Conservation (phyloP, 495 filamentous ascomycete species). For the Podospora didyma region DNA sequence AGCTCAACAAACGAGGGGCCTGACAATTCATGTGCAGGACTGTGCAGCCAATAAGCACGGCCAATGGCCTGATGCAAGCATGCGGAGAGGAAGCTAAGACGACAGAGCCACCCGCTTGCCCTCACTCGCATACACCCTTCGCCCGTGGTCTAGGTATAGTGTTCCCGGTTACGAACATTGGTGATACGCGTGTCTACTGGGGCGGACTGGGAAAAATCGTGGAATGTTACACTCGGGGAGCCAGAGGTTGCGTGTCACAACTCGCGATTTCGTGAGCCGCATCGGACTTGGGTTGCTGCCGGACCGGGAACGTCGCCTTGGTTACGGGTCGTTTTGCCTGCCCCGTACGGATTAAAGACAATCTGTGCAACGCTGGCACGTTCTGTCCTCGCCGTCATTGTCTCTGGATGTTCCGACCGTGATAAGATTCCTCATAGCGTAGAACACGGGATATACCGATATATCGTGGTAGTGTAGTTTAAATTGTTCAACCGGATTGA, state of each 20-base stretch:
- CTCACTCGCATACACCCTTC: not conserved
- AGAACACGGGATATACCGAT: no score
- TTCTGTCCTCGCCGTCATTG: no score
- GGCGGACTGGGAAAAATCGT: not conserved
- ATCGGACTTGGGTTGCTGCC: constrained; percentile 7
- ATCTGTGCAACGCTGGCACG: no score
- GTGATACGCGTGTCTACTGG: not conserved
- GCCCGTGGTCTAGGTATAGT: not conserved
- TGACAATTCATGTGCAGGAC: no score
- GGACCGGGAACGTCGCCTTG: not conserved
- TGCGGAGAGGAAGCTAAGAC: not conserved
- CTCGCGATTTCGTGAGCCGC: constrained; percentile 13
- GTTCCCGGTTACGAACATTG: not conserved
- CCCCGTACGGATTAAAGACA: no score
- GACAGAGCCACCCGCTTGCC: no score
- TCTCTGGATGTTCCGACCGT: no score
- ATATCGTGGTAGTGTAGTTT: no score
- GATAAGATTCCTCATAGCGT: no score
- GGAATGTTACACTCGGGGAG: constrained; percentile 6
- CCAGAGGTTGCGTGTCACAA: constrained; percentile 9
- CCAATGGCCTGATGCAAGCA: not conserved
- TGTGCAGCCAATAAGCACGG: no score
- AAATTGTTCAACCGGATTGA: no score
- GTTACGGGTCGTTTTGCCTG: not conserved
- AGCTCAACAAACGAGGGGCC: not conserved